Base-by-base conservation (phyloP, 805 yeast genomes). In the Ogataea pignaliae region DNA sequence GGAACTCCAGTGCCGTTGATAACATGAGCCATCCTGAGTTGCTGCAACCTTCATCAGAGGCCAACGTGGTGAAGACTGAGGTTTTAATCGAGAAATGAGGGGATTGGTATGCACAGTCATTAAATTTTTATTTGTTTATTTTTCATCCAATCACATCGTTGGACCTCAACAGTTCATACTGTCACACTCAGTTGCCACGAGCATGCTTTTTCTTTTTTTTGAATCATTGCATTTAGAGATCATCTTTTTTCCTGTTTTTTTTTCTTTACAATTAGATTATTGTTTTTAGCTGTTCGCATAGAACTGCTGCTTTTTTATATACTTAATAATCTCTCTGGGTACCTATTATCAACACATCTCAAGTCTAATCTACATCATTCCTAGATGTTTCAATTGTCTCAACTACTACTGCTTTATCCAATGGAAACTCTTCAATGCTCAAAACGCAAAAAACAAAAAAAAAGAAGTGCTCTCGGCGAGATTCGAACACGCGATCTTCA, bases 1-100 rank as follows among this genome's bases (percentile, higher is more conserved):
- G 91, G 90, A 84, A 85, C 55, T 69, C 36, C 3, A 52, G 50
- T 35, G 68, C 66, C 29, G 45, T 53, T 29, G 66, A 63, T 31
- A 36, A 36, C 3, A 12, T 26, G 3, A 49, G 55, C 10, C 45
- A 47, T 18, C 45, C 51, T 18, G 52, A 51, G 3, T 40, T 34
- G 10, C 37, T 45, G 11, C 74, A 71, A 44, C 77, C 74, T 45
- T 65, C 73, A 6, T 64, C 71, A 21, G 79, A 74, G 46, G 81
- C 76, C 33, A 79, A 81, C 5, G 74, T 70, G 18, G 61, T 67
- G 32, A 68, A 74, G 52, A 71, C 65, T 32, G 79, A 70, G 41
- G 40, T 46, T 9, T 18, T 45, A 4, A 39, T 31, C 3, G 40
- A 45, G 41, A 44, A 47, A 40, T 17, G 4, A 18, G 21, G 15